Conservation (phyloP, 169 alveolate species). For the Plasmodium vivax region DNA sequence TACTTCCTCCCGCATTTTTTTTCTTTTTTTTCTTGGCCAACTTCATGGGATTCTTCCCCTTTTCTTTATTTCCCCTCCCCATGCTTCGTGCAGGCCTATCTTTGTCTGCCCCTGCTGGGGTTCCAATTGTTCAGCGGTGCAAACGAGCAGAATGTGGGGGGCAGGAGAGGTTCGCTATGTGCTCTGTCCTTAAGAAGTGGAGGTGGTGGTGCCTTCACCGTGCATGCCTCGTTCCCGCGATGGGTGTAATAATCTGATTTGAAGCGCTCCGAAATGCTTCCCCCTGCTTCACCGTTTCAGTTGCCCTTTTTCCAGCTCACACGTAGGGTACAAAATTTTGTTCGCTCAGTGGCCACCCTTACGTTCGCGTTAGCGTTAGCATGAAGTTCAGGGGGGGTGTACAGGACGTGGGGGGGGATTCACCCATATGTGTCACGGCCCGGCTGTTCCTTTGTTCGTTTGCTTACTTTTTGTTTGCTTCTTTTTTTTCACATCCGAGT, state of each 20-base stretch:
- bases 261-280: background rate
- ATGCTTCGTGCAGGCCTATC: background rate
- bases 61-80: conserved; percentile 45
- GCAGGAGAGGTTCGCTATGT: background rate
- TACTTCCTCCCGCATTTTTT: conserved; percentile 9
- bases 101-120: background rate
- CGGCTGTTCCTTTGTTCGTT: background rate
- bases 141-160: background rate
- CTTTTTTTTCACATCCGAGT: background rate
- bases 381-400: background rate
- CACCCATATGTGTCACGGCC: background rate
- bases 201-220: background rate
- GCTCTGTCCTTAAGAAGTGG: background rate
- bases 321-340: background rate
- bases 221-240: background rate
- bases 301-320: background rate
- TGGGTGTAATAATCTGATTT: background rate
- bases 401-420: background rate
- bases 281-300: background rate
- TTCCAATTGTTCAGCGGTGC: background rate
- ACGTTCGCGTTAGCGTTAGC: background rate
- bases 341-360: background rate
- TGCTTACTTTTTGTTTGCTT: background rate
- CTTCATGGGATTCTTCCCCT: conserved; percentile 21
- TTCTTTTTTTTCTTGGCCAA: conserved; percentile 24